A percentile compares a stretch with the other conserved stretches of the same genome.
Evolutionary conservation across 257 asterid species (phyloP).

Genomic region (Coffea canephora): DNA sequence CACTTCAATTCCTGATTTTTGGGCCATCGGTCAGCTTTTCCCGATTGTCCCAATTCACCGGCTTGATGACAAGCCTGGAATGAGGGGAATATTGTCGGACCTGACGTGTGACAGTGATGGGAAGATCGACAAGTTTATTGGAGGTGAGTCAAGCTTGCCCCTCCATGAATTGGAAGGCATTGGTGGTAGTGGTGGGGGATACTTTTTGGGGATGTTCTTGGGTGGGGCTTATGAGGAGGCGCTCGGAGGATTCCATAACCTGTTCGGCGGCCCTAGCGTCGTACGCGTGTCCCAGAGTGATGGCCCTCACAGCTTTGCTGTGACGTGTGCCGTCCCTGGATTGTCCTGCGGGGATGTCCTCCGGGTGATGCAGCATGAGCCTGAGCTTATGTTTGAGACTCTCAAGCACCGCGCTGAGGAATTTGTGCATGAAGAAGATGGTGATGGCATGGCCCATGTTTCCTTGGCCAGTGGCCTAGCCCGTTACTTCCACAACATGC

Average conservation of each 20-base stretch:
- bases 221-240: conserved; percentile 99
- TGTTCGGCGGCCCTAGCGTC: conserved; percentile 85
- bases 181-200: conserved; percentile 36
- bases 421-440: conserved; percentile 31
- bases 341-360: conserved; percentile 79
- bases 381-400: conserved; percentile 83
- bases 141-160: conserved; percentile 87
- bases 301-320: conserved; percentile 81
- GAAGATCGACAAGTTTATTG: conserved; percentile 81
- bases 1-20: conserved; percentile 94
- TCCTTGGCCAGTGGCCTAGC: conserved; percentile 52
- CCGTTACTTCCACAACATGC: conserved; percentile 75
- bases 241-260: conserved; percentile 83
- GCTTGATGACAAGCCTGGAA: conserved; percentile 66
- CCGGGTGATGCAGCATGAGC: conserved; percentile 87
- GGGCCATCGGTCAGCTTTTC: conserved; percentile 87
- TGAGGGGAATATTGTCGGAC: conserved; percentile 71
- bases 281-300: conserved; percentile 81
- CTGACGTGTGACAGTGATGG: conserved; percentile 97
- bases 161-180: conserved; percentile 60
- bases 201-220: conserved; percentile 85
- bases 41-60: conserved; percentile 89
- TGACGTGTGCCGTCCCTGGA: conserved; percentile 76
- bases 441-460: conserved; percentile 7
- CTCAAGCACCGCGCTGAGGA: conserved; percentile 86